Evolutionary conservation across 1,284 basidiomycete species (phyloP).

Genomic region (Ceratobasidium sp.): DNA sequence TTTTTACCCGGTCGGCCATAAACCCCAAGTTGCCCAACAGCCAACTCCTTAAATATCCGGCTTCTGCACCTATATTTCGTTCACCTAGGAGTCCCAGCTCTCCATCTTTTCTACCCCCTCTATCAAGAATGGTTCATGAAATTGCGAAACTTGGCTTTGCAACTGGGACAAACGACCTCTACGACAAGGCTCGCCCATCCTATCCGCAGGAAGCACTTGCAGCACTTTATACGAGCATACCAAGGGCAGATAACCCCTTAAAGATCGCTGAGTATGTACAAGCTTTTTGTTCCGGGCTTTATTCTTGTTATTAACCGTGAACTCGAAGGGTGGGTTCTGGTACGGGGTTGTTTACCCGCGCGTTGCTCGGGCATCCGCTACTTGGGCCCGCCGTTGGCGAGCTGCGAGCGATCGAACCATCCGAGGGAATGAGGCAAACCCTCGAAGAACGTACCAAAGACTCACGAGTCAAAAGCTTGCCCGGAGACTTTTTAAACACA

Average conservation of each 20-base stretch:
- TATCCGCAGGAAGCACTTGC: conserved; percentile 72
- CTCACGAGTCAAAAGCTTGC: conserved; percentile 63
- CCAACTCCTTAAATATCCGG: neutral
- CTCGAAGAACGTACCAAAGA: conserved; percentile 68
- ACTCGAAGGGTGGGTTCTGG: conserved; percentile 67
- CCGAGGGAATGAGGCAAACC: conserved; percentile 75
- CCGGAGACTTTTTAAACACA: conserved; percentile 76
- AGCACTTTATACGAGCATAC: conserved; percentile 67
- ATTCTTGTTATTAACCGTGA: conserved; percentile 57
- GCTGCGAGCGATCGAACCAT: conserved; percentile 76
- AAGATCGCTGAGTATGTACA: conserved; percentile 76
- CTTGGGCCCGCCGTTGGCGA: conserved; percentile 65
- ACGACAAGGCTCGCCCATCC: conserved; percentile 81
- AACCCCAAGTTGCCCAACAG: neutral
- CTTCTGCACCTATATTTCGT: neutral
- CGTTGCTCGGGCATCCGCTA: conserved; percentile 72
- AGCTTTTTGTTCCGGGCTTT: neutral
- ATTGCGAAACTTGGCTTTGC: conserved; percentile 77
- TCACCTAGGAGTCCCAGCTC: neutral
- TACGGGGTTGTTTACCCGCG: conserved; percentile 84
- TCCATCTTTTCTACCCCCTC: neutral
- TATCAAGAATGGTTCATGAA: conserved; percentile 59
- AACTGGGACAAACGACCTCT: conserved; percentile 78
- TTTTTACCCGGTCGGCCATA: neutral
- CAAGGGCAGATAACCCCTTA: conserved; percentile 57